These are phyloP conservation scores for Meripilus lineatus DNA, from an alignment of 1,284 basidiomycete genomes.

Conservation along the genomic window DNA sequence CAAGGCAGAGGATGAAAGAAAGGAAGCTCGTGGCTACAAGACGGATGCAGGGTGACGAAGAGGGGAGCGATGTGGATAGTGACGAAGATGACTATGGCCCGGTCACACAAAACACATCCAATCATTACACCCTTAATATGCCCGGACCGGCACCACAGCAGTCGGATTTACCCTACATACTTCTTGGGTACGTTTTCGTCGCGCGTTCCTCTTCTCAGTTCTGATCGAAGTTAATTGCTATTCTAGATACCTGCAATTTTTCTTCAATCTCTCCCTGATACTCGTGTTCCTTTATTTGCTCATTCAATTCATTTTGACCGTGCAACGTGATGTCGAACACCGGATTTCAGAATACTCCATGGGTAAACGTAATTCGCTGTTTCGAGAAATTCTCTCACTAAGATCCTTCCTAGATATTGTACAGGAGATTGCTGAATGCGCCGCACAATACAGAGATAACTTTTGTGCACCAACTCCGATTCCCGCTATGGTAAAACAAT, in stretches of 20 bases:
- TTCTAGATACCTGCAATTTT: conserved; percentile 86
- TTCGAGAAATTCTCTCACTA: too few species aligned
- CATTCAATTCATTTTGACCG: conserved; percentile 82
- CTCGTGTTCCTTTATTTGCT: conserved; percentile 82
- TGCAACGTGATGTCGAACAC: conserved; percentile 87
- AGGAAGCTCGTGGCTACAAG: conserved; percentile 23
- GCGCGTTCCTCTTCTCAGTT: conserved; percentile 13
- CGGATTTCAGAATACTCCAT: conserved; percentile 87
- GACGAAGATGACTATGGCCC: conserved; percentile 31
- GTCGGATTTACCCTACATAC: conserved; percentile 65
- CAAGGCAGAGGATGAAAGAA: conserved; percentile 45
- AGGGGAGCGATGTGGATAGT: conserved; percentile 36
- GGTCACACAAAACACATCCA: conserved; percentile 54
- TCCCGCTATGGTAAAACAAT: conserved; percentile 83
- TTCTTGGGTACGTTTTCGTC: conserved; percentile 67
- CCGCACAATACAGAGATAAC: conserved; percentile 75
- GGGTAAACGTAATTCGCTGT: conserved; percentile 51
- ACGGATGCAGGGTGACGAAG: conserved; percentile 31
- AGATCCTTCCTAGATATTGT: conserved; percentile 43
- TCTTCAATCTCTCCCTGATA: conserved; percentile 90
- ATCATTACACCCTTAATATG: conserved; percentile 79
- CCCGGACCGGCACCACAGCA: conserved; percentile 49
- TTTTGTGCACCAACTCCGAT: conserved; percentile 74
- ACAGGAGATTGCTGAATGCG: conserved; percentile 85
- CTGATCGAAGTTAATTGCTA: conserved; percentile 3